Evolutionary conservation across 495 filamentous ascomycete species (phyloP).

Genomic region (Talaromyces stipitatus): DNA sequence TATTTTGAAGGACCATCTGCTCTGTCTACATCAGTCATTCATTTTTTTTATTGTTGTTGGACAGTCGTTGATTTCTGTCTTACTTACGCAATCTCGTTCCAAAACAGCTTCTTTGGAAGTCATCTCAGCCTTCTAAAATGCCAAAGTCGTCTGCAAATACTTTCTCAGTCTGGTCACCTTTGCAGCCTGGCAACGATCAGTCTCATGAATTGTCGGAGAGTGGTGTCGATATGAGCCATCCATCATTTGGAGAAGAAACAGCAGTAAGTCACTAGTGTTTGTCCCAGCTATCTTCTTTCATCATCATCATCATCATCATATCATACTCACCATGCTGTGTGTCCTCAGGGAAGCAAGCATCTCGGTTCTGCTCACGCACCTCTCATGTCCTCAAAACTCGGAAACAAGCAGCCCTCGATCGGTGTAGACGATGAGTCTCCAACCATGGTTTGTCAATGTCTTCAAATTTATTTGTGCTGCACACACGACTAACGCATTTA

Average conservation of each 20-base stretch:
- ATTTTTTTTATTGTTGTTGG: slow-evolving; percentile 3
- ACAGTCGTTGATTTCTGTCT: background rate
- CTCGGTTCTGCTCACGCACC: slow-evolving; percentile 20
- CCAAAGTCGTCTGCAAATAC: background rate
- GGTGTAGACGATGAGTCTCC: slow-evolving; percentile 17
- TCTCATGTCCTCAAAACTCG: slow-evolving; percentile 32
- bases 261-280: background rate
- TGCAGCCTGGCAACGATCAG: background rate
- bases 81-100: background rate
- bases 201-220: background rate
- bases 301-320: no score
- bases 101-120: background rate
- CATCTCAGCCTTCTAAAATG: slow-evolving; percentile 1
- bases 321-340: background rate
- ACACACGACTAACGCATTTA: slow-evolving; percentile 35
- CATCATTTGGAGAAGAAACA: background rate
- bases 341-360: slow-evolving; percentile 20
- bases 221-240: background rate
- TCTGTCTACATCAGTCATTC: background rate
- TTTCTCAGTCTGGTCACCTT: background rate
- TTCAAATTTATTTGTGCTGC: background rate
- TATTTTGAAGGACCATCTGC: slow-evolving; percentile 6
- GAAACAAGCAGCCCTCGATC: slow-evolving; percentile 21
- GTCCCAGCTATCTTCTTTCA: background rate
- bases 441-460: slow-evolving; percentile 27